Evolutionary conservation across 73 alveolate genomes (phyloP).

Genomic region (Loxodes magnus): DNA sequence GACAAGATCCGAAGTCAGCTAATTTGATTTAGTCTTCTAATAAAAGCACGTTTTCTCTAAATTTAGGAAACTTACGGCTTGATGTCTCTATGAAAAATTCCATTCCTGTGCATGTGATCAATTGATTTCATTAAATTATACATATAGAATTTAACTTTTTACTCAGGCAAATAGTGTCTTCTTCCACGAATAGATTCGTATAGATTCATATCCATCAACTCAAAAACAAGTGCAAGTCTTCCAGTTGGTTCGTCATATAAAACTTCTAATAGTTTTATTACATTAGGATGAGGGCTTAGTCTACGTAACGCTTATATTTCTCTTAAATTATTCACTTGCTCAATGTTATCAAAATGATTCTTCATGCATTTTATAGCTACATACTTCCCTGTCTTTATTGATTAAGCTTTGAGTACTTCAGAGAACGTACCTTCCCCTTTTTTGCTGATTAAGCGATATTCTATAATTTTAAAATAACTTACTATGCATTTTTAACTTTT

Average conservation of each 20-base stretch:
- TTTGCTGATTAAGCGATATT: conserved; percentile 55
- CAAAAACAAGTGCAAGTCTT: conserved; percentile 91
- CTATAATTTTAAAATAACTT: conserved; percentile 8
- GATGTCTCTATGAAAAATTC: conserved; percentile 90
- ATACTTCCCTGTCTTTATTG: conserved; percentile 38
- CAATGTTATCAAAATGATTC: conserved; percentile 62
- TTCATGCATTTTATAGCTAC: conserved; percentile 93
- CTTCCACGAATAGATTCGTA: conserved; percentile 77
- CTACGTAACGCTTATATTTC: conserved; percentile 84
- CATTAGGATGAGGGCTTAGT: conserved; percentile 2
- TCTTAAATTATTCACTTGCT: conserved; percentile 81
- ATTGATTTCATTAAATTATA: conserved; percentile 71
- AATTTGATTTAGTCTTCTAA: conserved; percentile 53
- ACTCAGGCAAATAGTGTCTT: not conserved
- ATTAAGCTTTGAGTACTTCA: conserved; percentile 67
- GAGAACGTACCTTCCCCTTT: conserved; percentile 90
- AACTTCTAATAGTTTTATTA: conserved; percentile 4
- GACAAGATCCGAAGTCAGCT: conserved; percentile 88
- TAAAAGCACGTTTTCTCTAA: conserved; percentile 31
- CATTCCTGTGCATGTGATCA: conserved; percentile 94
- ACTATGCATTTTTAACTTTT: not conserved
- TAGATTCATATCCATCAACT: conserved; percentile 89
- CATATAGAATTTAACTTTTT: conserved; percentile 5
- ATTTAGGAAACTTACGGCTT: too few relatives aligned
- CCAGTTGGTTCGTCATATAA: conserved; percentile 88